Conservation (phyloP, 129 eudicot species). For the Saussurea involucrata region DNA sequence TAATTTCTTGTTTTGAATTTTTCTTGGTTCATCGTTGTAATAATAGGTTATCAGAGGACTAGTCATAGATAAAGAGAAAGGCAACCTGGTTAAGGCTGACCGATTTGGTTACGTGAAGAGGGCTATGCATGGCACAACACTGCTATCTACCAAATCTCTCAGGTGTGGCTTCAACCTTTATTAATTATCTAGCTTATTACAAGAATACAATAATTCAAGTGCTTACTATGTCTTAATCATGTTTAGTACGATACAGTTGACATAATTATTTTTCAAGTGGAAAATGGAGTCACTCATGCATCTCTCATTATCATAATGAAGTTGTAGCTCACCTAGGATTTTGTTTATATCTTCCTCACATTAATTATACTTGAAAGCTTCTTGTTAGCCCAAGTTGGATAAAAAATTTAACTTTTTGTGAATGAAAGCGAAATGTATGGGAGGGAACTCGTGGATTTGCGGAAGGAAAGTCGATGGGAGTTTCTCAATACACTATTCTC, state of each 20-base stretch:
- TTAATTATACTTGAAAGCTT: slow-evolving; percentile 1
- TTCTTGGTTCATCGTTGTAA: slow-evolving; percentile 5
- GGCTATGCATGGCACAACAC: slow-evolving; percentile 97
- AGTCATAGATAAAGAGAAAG: slow-evolving; percentile 95
- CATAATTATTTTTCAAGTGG: not conserved
- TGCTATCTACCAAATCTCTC: slow-evolving; percentile 84
- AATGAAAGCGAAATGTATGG: slow-evolving; percentile 94
- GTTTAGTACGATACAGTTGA: not conserved
- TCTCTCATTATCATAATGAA: not conserved
- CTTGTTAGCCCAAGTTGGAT: slow-evolving; percentile 9
- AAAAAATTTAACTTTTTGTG: slow-evolving; percentile 36
- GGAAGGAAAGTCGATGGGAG: slow-evolving; percentile 91
- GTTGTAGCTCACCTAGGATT: not conserved
- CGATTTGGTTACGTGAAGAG: slow-evolving; percentile 96
- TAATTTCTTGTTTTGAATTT: not conserved
- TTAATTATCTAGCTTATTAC: not conserved
- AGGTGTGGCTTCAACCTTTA: slow-evolving; percentile 46
- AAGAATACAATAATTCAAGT: not conserved
- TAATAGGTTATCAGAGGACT: slow-evolving; percentile 96
- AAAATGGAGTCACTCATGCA: slow-evolving; percentile 9
- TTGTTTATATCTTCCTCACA: slow-evolving; percentile 16
- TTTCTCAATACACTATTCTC: slow-evolving; percentile 92
- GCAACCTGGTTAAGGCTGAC: slow-evolving; percentile 94
- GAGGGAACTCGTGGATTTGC: slow-evolving; percentile 93
- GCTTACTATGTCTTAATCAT: not conserved